Conservation (phyloP, 441 rosid genomes). For the Pelargonium hybrid region DNA sequence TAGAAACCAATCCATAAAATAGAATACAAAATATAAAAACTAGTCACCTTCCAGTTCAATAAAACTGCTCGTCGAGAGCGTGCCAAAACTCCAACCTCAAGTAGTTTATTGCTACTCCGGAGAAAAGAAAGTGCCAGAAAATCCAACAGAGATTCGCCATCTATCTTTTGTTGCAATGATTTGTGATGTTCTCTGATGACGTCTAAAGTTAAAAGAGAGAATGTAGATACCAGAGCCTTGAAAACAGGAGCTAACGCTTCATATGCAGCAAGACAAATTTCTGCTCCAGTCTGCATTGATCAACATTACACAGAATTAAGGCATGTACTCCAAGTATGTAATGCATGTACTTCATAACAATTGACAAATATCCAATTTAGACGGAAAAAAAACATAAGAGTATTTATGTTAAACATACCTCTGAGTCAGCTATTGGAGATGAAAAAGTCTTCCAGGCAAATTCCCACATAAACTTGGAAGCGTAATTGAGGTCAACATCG, state of each 20-base stretch:
- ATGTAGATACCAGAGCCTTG: constrained; percentile 37
- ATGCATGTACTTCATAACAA: constrained; percentile 11
- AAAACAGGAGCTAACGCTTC: constrained; percentile 61
- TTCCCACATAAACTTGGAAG: constrained; percentile 54
- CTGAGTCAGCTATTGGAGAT: constrained; percentile 46
- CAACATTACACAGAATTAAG: constrained; percentile 25
- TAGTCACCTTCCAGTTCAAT: constrained; percentile 77
- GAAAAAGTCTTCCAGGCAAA: constrained; percentile 46
- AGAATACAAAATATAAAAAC: neutral
- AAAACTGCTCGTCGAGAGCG: constrained; percentile 71
- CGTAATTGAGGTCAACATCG: constrained; percentile 34
- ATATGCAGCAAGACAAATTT: constrained; percentile 65
- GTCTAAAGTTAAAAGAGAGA: constrained; percentile 44
- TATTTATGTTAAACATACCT: constrained; percentile 36
- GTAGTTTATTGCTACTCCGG: constrained; percentile 60
- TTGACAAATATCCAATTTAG: neutral
- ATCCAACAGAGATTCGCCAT: constrained; percentile 49
- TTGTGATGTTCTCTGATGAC: constrained; percentile 34
- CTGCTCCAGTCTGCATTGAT: constrained; percentile 55
- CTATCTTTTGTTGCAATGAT: constrained; percentile 24
- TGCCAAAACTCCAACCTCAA: constrained; percentile 54
- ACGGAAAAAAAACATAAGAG: neutral
- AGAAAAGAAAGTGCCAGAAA: constrained; percentile 54
- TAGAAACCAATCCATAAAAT: neutral
- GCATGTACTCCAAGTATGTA: neutral